Evolutionary conservation across 306 rosid species (phyloP), one percentile per base, ranked within the genome.

Genomic region (Morella rubra): DNA sequence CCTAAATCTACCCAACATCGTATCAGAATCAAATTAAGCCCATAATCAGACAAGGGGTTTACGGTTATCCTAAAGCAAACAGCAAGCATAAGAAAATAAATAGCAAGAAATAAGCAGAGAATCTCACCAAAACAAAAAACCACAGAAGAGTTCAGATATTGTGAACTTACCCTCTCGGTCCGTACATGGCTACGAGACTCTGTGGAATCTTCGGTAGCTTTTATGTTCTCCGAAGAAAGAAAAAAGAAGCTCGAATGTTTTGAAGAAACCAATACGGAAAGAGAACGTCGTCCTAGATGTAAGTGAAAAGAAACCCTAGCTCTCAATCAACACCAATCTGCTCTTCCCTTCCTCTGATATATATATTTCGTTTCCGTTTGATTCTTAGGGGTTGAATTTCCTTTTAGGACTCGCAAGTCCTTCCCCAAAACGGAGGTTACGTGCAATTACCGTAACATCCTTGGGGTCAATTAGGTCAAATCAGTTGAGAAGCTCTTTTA

Each of bases 131-230:
- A 4, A 20, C 3, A 13, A 46, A 47, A 1, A 45, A 45, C 3
- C 41, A n/a, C 2, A 32, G 5, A 45, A 5, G 47, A 47, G 41
- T 46, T 11, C 49, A 14, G 46, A 65, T 14, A 37, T 65, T 18
- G 0, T 56, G 7, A 69, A 37, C 75, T 72, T 72, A 72, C 75
- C 75, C 62, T 53, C 75, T 72, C 13, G 62, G 19, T 72, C 75
- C 75, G 62, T 50, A 72, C 75, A 72, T 72, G 62, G 75, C 59
- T 24, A 7, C 47, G 64, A 72, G 24, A 22, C 13, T 20, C 8
- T 32, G 0, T 5, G 49, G 50, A 4, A 22, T n/a, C 6, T 44
- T 41, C 6, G 50, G 71, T 6, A 65, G 50, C 71, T n/a, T 52
- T 1, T 2, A 19, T 32, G 18, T 66, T 8, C 50, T 41, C n/a